phyloP scores from a whole-genome alignment of 2,329 filamentous ascomycete species.

The Apiospora phragmitis region DNA sequence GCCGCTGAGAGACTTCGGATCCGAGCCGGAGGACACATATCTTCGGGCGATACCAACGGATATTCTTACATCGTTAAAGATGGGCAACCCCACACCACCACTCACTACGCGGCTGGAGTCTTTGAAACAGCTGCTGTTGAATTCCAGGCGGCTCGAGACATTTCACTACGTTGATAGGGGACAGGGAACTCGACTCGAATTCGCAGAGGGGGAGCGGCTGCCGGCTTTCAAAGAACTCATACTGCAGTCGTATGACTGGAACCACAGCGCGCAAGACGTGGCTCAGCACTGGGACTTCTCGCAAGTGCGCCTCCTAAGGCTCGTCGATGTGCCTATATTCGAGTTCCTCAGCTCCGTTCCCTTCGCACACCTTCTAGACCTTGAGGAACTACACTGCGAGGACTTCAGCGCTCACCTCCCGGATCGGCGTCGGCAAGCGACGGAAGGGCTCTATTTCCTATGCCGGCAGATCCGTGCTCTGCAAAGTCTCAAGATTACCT shows the following conservation, averaged over 20 bases:
- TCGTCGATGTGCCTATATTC: conserved; percentile 45
- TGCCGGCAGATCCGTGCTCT: conserved; percentile 41
- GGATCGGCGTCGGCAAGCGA: conserved; percentile 40
- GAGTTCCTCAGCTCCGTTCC: conserved; percentile 45
- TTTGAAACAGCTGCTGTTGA: conserved; percentile 44
- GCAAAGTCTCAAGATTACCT: conserved; percentile 40
- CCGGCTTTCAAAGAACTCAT: conserved; percentile 42
- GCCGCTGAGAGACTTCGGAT: conserved; percentile 39
- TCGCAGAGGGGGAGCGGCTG: conserved; percentile 39
- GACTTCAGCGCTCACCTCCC: conserved; percentile 44
- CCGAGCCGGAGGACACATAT: conserved; percentile 36
- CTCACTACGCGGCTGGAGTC: conserved; percentile 41
- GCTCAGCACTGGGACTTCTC: conserved; percentile 48
- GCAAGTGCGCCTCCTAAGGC: conserved; percentile 38
- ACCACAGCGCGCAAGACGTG: conserved; percentile 40
- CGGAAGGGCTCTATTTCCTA: conserved; percentile 38
- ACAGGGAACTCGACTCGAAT: conserved; percentile 46
- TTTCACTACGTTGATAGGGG: conserved; percentile 47
- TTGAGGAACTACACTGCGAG: conserved; percentile 43
- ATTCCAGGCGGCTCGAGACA: conserved; percentile 34
- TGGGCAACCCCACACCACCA: conserved; percentile 39
- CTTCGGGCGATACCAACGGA: conserved; percentile 39
- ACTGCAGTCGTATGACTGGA: conserved; percentile 51
- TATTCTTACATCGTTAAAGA: conserved; percentile 41
- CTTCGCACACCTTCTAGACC: conserved; percentile 35